These are phyloP conservation scores for Plectranthus barbatus DNA, from an alignment of 257 asterid genomes.

Conservation along the genomic window DNA sequence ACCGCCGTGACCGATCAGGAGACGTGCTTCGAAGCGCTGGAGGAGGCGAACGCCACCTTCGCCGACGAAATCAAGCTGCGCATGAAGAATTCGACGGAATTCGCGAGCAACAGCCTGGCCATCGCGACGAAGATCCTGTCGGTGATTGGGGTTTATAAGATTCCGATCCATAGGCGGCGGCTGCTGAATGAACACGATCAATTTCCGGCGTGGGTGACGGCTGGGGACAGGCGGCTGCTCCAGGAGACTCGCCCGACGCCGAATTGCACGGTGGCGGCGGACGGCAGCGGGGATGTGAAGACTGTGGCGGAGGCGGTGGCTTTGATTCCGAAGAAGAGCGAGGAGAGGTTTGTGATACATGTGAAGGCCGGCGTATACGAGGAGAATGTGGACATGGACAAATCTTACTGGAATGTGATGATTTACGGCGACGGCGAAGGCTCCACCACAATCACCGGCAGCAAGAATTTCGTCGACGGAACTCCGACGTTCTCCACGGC, in stretches of 20 bases:
- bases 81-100: slow-evolving; percentile 57
- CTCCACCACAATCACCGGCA: slow-evolving; percentile 43
- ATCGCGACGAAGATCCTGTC: slow-evolving; percentile 44
- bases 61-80: slow-evolving; percentile 22
- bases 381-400: slow-evolving; percentile 54
- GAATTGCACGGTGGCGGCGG: slow-evolving; percentile 54
- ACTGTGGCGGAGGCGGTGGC: slow-evolving; percentile 51
- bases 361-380: slow-evolving; percentile 52
- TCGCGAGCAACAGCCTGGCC: slow-evolving; percentile 69
- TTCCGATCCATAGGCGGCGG: slow-evolving; percentile 44
- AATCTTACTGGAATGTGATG: slow-evolving; percentile 63
- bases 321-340: slow-evolving; percentile 49
- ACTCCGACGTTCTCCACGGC: slow-evolving; percentile 63
- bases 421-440: slow-evolving; percentile 66
- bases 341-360: slow-evolving; percentile 41
- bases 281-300: slow-evolving; percentile 48
- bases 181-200: too few relatives aligned
- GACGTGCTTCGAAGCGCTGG: slow-evolving; percentile 69
- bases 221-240: slow-evolving; percentile 50
- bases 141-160: slow-evolving; percentile 23
- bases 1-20: slow-evolving; percentile 58
- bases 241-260: slow-evolving; percentile 36
- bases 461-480: slow-evolving; percentile 45
- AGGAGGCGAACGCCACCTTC: slow-evolving; percentile 48
- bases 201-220: slow-evolving; percentile 52